phyloP scores from a whole-genome alignment of 805 yeast species.

The Cyberlindnera subsufficiens region DNA sequence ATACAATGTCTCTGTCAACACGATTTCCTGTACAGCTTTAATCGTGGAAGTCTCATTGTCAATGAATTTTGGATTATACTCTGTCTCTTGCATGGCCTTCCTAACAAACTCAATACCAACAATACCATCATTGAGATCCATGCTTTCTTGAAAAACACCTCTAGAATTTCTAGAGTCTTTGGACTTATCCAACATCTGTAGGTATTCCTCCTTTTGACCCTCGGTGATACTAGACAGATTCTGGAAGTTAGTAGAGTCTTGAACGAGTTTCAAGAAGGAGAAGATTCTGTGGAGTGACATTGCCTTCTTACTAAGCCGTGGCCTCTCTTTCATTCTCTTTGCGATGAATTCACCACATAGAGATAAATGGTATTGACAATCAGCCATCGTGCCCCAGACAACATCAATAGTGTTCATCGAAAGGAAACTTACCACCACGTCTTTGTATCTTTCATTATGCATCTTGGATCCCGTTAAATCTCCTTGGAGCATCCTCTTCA shows the following conservation, averaged over 20 bases:
- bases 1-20: constrained; percentile 75
- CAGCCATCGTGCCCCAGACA: constrained; percentile 88
- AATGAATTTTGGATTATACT: constrained; percentile 33
- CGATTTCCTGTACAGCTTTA: constrained; percentile 39
- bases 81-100: constrained; percentile 5
- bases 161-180: constrained; percentile 16
- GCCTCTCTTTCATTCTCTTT: constrained; percentile 59
- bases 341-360: constrained; percentile 74
- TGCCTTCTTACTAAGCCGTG: constrained; percentile 70
- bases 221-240: constrained; percentile 12
- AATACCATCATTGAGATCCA: constrained; percentile 37
- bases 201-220: constrained; percentile 12
- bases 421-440: constrained; percentile 73
- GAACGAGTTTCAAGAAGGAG: constrained; percentile 66
- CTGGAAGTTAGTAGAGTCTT: constrained; percentile 48
- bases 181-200: constrained; percentile 6
- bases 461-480: constrained; percentile 32
- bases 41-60: constrained; percentile 26
- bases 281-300: constrained; percentile 71
- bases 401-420: constrained; percentile 86
- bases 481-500: constrained; percentile 47
- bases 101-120: constrained; percentile 35
- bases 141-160: constrained; percentile 34
- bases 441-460: constrained; percentile 68
- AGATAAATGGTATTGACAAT: constrained; percentile 67